Base-by-base conservation (phyloP, 2,329 filamentous ascomycete species). In the Proliferodiscus dingleyae region DNA sequence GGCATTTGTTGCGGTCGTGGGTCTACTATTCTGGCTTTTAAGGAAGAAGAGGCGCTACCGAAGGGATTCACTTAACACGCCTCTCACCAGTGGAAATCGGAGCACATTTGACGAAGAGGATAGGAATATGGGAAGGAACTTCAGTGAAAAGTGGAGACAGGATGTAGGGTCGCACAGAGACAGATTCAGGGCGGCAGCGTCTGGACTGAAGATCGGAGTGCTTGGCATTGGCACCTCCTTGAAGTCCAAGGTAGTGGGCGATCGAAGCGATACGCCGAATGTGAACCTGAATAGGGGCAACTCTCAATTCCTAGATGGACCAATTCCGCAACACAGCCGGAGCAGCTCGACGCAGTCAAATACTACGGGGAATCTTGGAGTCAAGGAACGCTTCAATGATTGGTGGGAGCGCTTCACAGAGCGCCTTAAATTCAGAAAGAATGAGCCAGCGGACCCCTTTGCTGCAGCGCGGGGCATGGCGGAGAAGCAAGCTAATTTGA, bases 221-320 rank as follows among this genome's bases (percentile, higher is more conserved):
- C 37, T 43, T 16, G 55, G 56, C 7, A 34, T 60, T n/a, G 57
- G 54, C 37, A 45, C 56, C 9, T 52, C 57, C 10, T 39, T 61
- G 26, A 64, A 58, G 37, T 48, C 55, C 23, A 61, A 57, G 36
- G 49, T 61, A 11, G 49, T 48, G 22, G 41, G 52, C 28, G 44
- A 53, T 26, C 48, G 65, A 45, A 63, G 60, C 22, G 64, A 62
- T 37, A 64, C 61, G 7, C 64, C 69, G 2, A 68, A 65, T 37
- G 69, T 77, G 23, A 71, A 77, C 46, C 66, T 77, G 51, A 70
- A 78, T 59, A 66, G 73, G 38, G 72, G 74, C 5, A 75, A 73
- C 53, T 77, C 76, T 7, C 76, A 78, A 52, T 77, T 74, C 50
- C 64, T 67, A 10, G 58, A 62, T 4, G 59, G 61, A 2, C 54